A percentile compares a stretch with the other conserved stretches of the same genome.
phyloP scores from a whole-genome alignment of 192 early-diverging fungal species.

The Rhizophagus sp. region DNA sequence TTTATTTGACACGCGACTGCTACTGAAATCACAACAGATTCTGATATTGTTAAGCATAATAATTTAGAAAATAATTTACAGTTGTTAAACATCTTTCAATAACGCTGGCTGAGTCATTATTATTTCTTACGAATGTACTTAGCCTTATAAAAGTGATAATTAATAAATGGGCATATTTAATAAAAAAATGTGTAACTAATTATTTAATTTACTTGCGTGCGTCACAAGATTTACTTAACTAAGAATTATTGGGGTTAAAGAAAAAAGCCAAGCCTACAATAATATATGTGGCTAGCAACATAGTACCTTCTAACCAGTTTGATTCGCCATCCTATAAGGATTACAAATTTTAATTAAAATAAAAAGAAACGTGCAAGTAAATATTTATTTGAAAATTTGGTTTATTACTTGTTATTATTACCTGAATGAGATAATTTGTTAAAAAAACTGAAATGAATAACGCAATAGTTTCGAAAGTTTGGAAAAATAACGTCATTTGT shows the following conservation, averaged over 20 bases:
- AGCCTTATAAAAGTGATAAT: too few relatives aligned
- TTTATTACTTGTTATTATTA: not conserved
- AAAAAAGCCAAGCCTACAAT: constrained; percentile 89
- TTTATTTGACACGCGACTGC: too few relatives aligned
- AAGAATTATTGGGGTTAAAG: constrained; percentile 54
- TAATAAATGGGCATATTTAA: too few relatives aligned
- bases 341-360: constrained; percentile 24
- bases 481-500: constrained; percentile 84
- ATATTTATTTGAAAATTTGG: not conserved
- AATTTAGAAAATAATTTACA: too few relatives aligned
- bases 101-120: too few relatives aligned
- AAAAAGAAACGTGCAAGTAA: constrained; percentile 29
- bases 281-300: constrained; percentile 78
- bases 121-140: too few relatives aligned
- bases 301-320: constrained; percentile 91
- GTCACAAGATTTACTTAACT: too few relatives aligned
- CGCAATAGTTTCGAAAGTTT: constrained; percentile 77
- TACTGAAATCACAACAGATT: too few relatives aligned
- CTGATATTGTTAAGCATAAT: too few relatives aligned
- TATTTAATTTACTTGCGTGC: too few relatives aligned
- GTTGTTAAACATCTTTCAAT: too few relatives aligned
- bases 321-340: constrained; percentile 76
- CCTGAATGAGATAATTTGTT: constrained; percentile 76
- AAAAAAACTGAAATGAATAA: constrained; percentile 79
- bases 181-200: too few relatives aligned